A percentile compares a stretch with the other conserved stretches of the same genome.
These are phyloP conservation scores for Aspergillus fijiensis DNA, from an alignment of 2,329 filamentous ascomycete genomes.

Conservation along the genomic window DNA sequence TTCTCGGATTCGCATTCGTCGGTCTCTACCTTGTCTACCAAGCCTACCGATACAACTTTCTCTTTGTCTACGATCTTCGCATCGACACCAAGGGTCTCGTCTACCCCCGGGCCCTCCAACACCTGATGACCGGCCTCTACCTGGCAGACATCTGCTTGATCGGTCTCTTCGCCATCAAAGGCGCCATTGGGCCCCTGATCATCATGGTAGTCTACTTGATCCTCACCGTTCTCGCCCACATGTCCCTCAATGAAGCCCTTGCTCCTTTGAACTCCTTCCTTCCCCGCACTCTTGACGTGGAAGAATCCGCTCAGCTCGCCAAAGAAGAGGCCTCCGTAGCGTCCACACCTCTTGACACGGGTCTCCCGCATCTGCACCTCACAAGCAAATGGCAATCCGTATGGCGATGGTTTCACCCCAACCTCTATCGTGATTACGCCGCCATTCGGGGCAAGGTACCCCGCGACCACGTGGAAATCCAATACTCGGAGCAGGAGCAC, in stretches of 20 bases:
- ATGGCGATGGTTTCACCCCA: conserved; percentile 62
- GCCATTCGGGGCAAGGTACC: conserved; percentile 69
- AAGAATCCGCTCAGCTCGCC: conserved; percentile 49
- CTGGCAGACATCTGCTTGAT: conserved; percentile 80
- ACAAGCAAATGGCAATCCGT: conserved; percentile 21
- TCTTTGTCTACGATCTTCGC: conserved; percentile 78
- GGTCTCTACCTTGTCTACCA: conserved; percentile 80
- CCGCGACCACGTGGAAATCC: conserved; percentile 52
- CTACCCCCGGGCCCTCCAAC: conserved; percentile 81
- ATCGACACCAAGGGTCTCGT: conserved; percentile 87
- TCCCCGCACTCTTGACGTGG: conserved; percentile 65
- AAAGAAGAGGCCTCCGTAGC: conserved; percentile 29
- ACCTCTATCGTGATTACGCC: conserved; percentile 73
- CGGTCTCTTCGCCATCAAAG: conserved; percentile 73
- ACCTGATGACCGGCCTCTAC: conserved; percentile 81
- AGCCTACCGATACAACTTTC: conserved; percentile 84
- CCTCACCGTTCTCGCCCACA: conserved; percentile 72
- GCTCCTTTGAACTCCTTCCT: conserved; percentile 60
- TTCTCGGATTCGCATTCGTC: conserved; percentile 76
- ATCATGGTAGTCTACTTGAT: conserved; percentile 74
- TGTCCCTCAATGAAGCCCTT: conserved; percentile 51
- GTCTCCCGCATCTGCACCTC: not conserved
- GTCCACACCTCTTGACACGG: not conserved
- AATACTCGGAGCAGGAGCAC: conserved; percentile 63
- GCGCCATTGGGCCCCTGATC: conserved; percentile 64